Conservation (phyloP, 805 yeast genomes). For the Hanseniaspora singularis region DNA sequence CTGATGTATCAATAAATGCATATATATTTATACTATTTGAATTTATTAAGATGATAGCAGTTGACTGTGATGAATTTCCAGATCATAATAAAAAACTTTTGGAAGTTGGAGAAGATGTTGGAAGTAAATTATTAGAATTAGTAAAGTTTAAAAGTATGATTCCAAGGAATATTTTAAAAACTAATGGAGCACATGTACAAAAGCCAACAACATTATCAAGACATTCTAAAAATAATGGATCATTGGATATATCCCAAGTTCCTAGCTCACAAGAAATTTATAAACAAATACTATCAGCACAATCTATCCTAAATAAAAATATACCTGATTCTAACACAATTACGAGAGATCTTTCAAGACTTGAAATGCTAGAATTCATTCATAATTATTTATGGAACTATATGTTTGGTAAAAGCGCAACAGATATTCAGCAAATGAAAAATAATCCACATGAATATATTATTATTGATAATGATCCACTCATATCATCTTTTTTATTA, state of each 20-base stretch:
- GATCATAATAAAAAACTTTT: conserved; percentile 53
- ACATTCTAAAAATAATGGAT: neutral
- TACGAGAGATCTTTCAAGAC: conserved; percentile 24
- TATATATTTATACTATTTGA: conserved; percentile 63
- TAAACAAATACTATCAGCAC: neutral
- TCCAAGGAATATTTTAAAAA: conserved; percentile 17
- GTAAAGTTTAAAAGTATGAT: conserved; percentile 27
- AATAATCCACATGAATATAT: conserved; percentile 57
- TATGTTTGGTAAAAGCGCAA: conserved; percentile 63
- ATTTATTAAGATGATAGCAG: conserved; percentile 47
- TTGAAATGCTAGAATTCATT: conserved; percentile 61
- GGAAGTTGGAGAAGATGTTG: conserved; percentile 66
- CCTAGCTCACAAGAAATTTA: conserved; percentile 8
- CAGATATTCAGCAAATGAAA: conserved; percentile 63
- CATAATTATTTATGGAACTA: conserved; percentile 65
- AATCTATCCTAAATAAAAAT: neutral
- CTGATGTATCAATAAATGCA: conserved; percentile 54
- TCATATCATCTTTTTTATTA: conserved; percentile 53
- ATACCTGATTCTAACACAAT: neutral
- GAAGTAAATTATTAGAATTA: conserved; percentile 58
- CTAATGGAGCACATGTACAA: neutral
- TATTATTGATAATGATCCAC: conserved; percentile 69
- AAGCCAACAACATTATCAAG: neutral
- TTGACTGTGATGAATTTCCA: conserved; percentile 35
- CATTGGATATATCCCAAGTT: conserved; percentile 2